A percentile compares a stretch with the other conserved stretches of the same genome.
Conservation (phyloP, 2,329 filamentous ascomycete genomes). For the Cladosporium halotolerans region DNA sequence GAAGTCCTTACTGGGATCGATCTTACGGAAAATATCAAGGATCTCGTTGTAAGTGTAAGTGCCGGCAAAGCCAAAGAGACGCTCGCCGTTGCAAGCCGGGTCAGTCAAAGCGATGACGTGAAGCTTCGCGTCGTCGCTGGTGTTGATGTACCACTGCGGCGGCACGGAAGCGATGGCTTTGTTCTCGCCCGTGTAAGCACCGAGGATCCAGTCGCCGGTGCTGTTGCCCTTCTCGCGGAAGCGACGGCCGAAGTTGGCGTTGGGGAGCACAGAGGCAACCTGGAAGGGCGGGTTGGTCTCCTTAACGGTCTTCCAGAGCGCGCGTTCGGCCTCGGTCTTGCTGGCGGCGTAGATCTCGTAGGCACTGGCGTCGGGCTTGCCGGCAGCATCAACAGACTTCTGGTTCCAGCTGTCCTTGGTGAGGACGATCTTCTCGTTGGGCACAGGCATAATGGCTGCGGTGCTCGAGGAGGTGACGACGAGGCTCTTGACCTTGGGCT, state of each 20-base stretch:
- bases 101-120: constrained; percentile 49
- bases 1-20: constrained; percentile 32
- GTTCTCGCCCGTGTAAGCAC: neutral
- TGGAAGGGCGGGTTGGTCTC: constrained; percentile 40
- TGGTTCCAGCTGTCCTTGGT: constrained; percentile 26
- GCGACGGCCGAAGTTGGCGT: constrained; percentile 22
- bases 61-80: constrained; percentile 49
- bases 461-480: constrained; percentile 38
- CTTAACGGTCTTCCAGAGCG: constrained; percentile 42
- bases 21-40: constrained; percentile 32
- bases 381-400: constrained; percentile 28
- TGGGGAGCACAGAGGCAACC: constrained; percentile 34
- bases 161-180: neutral
- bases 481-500: constrained; percentile 38
- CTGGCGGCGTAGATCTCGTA: constrained; percentile 38
- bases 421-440: constrained; percentile 31
- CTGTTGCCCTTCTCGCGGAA: constrained; percentile 5
- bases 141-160: constrained; percentile 38
- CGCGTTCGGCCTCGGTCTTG: constrained; percentile 43
- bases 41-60: constrained; percentile 44
- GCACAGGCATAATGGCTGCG: constrained; percentile 29
- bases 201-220: constrained; percentile 7
- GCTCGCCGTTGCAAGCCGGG: constrained; percentile 40
- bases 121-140: constrained; percentile 45
- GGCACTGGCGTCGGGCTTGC: constrained; percentile 13